These are phyloP conservation scores for Botrytis pseudocinerea DNA, from an alignment of 2,329 filamentous ascomycete genomes.

Conservation along the genomic window DNA sequence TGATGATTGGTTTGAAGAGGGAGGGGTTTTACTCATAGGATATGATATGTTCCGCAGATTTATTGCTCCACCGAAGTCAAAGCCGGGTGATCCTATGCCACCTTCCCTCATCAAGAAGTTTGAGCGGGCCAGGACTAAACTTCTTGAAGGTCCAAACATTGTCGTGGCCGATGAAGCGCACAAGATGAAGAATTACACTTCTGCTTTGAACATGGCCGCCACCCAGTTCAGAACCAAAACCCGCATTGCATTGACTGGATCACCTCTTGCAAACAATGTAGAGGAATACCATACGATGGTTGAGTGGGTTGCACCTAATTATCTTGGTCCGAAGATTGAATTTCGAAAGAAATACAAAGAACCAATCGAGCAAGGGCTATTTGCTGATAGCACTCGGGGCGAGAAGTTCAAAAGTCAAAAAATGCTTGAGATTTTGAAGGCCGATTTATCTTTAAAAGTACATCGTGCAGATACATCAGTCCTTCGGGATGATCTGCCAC, in stretches of 20 bases:
- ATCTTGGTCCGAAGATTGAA: slow-evolving; percentile 66
- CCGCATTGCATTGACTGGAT: slow-evolving; percentile 83
- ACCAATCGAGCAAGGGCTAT: slow-evolving; percentile 73
- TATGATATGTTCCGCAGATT: slow-evolving; percentile 66
- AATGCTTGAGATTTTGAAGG: slow-evolving; percentile 69
- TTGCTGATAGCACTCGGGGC: slow-evolving; percentile 56
- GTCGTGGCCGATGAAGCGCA: slow-evolving; percentile 88
- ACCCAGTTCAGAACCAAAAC: slow-evolving; percentile 63
- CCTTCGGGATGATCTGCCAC: slow-evolving; percentile 66
- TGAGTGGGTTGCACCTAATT: slow-evolving; percentile 80
- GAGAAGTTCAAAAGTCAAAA: slow-evolving; percentile 63
- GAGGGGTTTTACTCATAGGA: slow-evolving; percentile 75
- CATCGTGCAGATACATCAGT: slow-evolving; percentile 70
- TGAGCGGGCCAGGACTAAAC: slow-evolving; percentile 40
- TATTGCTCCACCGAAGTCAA: slow-evolving; percentile 43
- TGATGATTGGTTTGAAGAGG: slow-evolving; percentile 59
- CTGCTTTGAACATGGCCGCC: slow-evolving; percentile 55
- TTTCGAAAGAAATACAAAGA: slow-evolving; percentile 70
- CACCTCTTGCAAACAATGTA: slow-evolving; percentile 81
- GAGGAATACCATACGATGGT: slow-evolving; percentile 85
- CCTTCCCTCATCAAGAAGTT: background rate
- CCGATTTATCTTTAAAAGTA: slow-evolving; percentile 74
- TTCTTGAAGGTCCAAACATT: slow-evolving; percentile 65
- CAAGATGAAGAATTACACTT: slow-evolving; percentile 64
- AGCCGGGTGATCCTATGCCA: slow-evolving; percentile 21